Percentiles rank a stretch among this genome's conserved stretches.
phyloP scores from a whole-genome alignment of 257 asterid genomes.

The Capsicum pubescens region DNA sequence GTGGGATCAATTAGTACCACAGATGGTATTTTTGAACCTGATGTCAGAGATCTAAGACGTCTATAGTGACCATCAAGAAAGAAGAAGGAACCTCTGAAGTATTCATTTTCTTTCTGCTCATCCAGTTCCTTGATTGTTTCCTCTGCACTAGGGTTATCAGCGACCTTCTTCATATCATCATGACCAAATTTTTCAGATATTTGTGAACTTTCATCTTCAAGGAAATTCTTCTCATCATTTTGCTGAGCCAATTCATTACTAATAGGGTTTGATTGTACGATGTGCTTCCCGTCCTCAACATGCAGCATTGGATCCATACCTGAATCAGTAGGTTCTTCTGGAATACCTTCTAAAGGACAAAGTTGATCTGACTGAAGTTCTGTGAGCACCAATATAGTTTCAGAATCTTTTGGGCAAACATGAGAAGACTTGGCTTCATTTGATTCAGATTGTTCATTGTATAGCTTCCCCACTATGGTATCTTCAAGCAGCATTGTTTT shows the following conservation, averaged over 20 bases:
- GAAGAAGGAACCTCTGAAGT: conserved; percentile 62
- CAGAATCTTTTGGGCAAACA: conserved; percentile 25
- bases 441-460: conserved; percentile 25
- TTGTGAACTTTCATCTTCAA: conserved; percentile 38
- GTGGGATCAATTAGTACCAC: conserved; percentile 75
- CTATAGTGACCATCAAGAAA: conserved; percentile 78
- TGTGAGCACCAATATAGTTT: not conserved
- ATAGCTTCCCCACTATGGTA: conserved; percentile 10
- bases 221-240: conserved; percentile 42
- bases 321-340: conserved; percentile 27
- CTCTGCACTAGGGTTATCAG: conserved; percentile 43
- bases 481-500: conserved; percentile 23
- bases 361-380: conserved; percentile 29
- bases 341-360: conserved; percentile 17
- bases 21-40: conserved; percentile 70
- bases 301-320: conserved; percentile 30
- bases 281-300: conserved; percentile 22
- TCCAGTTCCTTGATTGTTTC: conserved; percentile 40
- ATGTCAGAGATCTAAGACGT: conserved; percentile 78
- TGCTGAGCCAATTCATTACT: conserved; percentile 40
- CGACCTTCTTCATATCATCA: conserved; percentile 38
- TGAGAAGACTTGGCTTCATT: conserved; percentile 26
- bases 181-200: conserved; percentile 40
- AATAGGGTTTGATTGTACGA: conserved; percentile 38
- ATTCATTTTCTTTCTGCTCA: conserved; percentile 44